Conservation (phyloP, 2,329 filamentous ascomycete genomes). For the Calonectria montana region DNA sequence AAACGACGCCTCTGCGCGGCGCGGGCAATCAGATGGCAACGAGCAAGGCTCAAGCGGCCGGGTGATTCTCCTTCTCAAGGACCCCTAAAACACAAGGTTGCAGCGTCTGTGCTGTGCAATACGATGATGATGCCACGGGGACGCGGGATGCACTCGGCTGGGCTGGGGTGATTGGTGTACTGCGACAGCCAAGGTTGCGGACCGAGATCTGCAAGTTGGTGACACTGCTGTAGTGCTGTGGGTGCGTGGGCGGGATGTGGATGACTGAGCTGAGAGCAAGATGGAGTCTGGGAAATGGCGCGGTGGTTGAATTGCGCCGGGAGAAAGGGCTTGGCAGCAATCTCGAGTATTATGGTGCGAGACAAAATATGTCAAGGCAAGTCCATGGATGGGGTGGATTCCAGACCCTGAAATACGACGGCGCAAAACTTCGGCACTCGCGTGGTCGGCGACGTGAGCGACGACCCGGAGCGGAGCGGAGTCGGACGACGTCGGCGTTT, state of each 20-base stretch:
- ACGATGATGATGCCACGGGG: slow-evolving; percentile 15
- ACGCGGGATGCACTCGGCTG: slow-evolving; percentile 15
- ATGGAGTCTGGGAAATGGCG: slow-evolving; percentile 6
- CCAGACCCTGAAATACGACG: neutral
- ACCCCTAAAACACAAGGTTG: neutral
- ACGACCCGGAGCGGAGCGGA: slow-evolving; percentile 36
- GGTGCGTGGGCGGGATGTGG: slow-evolving; percentile 1
- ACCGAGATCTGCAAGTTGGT: neutral
- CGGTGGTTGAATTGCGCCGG: neutral
- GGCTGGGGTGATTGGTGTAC: slow-evolving; percentile 3
- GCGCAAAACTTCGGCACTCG: slow-evolving; percentile 8
- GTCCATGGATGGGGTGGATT: neutral
- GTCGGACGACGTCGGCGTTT: slow-evolving; percentile 8
- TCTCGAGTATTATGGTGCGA: neutral
- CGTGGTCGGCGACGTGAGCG: slow-evolving; percentile 24
- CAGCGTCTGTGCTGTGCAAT: slow-evolving; percentile 6
- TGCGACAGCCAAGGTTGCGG: neutral
- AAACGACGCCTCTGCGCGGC: neutral
- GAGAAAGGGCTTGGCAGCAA: neutral
- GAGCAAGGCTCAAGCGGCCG: neutral
- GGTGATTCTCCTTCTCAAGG: neutral
- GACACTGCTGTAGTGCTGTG: slow-evolving; percentile 3
- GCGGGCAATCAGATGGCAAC: neutral
- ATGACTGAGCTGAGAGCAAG: neutral
- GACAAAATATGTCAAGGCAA: neutral